Evolutionary conservation across 2,329 filamentous ascomycete species (phyloP).

Genomic region (Fusarium illudens): DNA sequence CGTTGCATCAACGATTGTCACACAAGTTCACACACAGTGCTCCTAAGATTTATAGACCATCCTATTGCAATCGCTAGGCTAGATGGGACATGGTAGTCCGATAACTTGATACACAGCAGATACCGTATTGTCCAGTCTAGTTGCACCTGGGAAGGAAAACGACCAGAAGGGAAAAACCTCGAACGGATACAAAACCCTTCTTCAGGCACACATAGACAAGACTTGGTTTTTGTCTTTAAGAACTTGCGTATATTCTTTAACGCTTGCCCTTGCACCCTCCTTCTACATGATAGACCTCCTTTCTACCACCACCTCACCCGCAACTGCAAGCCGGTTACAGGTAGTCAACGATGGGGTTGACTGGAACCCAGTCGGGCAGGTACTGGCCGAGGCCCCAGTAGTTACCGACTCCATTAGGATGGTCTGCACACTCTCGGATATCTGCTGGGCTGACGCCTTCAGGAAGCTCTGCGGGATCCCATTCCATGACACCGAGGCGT

Average conservation of each 20-base stretch:
- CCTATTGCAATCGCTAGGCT: neutral
- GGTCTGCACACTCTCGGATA: slow-evolving; percentile 21
- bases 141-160: neutral
- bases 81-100: neutral
- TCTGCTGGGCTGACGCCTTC: slow-evolving; percentile 1
- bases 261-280: too few species aligned
- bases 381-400: slow-evolving; percentile 29
- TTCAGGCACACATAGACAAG: neutral
- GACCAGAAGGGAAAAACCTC: neutral
- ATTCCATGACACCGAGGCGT: slow-evolving; percentile 23
- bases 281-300: too few species aligned
- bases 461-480: slow-evolving; percentile 19
- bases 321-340: neutral
- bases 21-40: too few species aligned
- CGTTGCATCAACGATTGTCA: too few species aligned
- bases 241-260: neutral
- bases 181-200: neutral
- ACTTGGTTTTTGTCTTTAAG: neutral
- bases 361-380: slow-evolving; percentile 22
- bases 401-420: slow-evolving; percentile 17
- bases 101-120: neutral
- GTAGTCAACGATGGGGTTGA: neutral
- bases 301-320: neutral
- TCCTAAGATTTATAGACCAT: too few species aligned
- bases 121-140: neutral